A percentile compares a stretch with the other conserved stretches of the same genome.
Evolutionary conservation across 345 rosid genomes (phyloP).

Genomic region (Adansonia digitata): DNA sequence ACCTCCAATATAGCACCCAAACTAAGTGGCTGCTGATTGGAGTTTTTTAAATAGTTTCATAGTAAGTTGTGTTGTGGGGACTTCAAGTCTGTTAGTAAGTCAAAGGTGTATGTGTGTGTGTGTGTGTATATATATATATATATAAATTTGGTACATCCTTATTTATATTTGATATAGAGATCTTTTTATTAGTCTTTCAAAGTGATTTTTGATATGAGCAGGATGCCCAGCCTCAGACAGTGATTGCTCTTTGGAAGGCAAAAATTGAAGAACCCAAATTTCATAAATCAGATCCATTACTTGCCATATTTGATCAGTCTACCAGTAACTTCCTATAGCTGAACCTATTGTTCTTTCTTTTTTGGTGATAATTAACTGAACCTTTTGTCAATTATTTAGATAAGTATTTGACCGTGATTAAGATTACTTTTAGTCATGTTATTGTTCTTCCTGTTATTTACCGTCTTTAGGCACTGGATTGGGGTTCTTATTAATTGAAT

Average conservation of each 20-base stretch:
- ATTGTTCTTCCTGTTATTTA: background rate
- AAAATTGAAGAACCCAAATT: conserved; percentile 47
- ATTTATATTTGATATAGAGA: too few relatives aligned
- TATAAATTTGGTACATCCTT: background rate
- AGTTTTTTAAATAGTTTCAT: conserved; percentile 8
- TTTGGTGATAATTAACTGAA: background rate
- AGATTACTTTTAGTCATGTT: background rate
- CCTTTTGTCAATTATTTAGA: background rate
- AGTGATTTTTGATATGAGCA: conserved; percentile 20
- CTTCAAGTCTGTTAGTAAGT: background rate
- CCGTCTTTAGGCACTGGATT: background rate
- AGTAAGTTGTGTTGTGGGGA: background rate
- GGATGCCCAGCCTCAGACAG: conserved; percentile 40
- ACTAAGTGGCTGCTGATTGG: background rate
- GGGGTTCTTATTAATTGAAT: conserved; percentile 2
- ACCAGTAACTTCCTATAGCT: conserved; percentile 28
- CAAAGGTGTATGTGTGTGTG: background rate
- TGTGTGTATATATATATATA: background rate
- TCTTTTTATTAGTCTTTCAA: background rate
- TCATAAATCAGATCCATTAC: conserved; percentile 29
- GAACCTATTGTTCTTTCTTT: background rate
- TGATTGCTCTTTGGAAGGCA: conserved; percentile 43
- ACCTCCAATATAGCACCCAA: conserved; percentile 3
- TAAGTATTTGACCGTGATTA: background rate
- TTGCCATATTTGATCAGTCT: conserved; percentile 31